Evolutionary conservation across 2,329 filamentous ascomycete genomes (phyloP).

Genomic region (Aspergillus pseudonomiae): DNA sequence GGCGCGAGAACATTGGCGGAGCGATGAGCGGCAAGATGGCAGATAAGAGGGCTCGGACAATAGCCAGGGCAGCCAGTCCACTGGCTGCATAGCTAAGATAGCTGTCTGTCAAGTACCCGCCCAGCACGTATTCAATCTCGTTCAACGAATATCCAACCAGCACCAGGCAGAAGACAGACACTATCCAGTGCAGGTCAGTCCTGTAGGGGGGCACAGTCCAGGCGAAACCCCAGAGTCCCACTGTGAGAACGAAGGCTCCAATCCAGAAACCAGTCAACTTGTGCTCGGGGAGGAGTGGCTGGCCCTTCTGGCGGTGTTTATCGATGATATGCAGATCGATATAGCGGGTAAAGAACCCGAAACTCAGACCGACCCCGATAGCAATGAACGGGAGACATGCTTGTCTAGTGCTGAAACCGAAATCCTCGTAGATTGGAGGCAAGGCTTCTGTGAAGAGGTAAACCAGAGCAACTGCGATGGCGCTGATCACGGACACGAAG

Average conservation of each 20-base stretch:
- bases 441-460: conserved; percentile 54
- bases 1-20: conserved; percentile 38
- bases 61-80: conserved; percentile 44
- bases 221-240: conserved; percentile 51
- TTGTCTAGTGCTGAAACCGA: conserved; percentile 35
- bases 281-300: conserved; percentile 45
- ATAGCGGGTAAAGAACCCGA: conserved; percentile 46
- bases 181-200: conserved; percentile 39
- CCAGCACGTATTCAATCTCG: conserved; percentile 46
- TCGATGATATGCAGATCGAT: conserved; percentile 43
- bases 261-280: conserved; percentile 53
- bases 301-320: conserved; percentile 23
- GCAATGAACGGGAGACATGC: conserved; percentile 45
- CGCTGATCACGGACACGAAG: conserved; percentile 47
- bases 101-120: conserved; percentile 48
- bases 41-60: conserved; percentile 42
- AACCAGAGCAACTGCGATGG: conserved; percentile 49
- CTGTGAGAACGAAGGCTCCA: conserved; percentile 48
- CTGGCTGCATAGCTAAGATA: conserved; percentile 49
- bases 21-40: conserved; percentile 46
- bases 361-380: conserved; percentile 40
- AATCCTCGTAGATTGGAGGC: conserved; percentile 40
- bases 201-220: conserved; percentile 50
- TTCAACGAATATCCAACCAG: conserved; percentile 51
- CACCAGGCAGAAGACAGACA: conserved; percentile 43